Evolutionary conservation across 441 rosid species (phyloP).

Genomic region (Biscutella laevigata): DNA sequence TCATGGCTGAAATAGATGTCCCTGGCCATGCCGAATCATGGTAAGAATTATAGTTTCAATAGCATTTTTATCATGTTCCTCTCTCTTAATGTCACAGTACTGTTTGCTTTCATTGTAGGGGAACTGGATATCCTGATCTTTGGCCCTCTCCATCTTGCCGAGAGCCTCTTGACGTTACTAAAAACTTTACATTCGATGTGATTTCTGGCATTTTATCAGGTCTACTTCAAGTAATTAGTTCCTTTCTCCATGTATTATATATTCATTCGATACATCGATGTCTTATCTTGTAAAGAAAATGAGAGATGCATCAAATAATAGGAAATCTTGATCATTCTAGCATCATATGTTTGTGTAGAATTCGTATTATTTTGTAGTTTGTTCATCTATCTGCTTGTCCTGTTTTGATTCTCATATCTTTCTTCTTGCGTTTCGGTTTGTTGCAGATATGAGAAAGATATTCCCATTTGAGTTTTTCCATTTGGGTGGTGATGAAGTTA

Average conservation of each 20-base stretch:
- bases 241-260: not conserved
- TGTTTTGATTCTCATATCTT: constrained; percentile 4
- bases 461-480: constrained; percentile 95
- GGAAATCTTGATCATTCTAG: not conserved
- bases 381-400: not conserved
- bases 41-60: constrained; percentile 27
- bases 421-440: constrained; percentile 11
- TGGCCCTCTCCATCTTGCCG: constrained; percentile 86
- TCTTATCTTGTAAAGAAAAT: not conserved
- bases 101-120: constrained; percentile 47
- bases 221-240: constrained; percentile 21
- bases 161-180: constrained; percentile 95
- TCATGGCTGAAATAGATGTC: constrained; percentile 89
- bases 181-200: constrained; percentile 73
- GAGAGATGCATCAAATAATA: not conserved
- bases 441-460: constrained; percentile 71
- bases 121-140: constrained; percentile 79
- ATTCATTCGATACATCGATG: not conserved
- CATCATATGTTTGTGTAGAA: not conserved
- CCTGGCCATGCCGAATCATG: constrained; percentile 99
- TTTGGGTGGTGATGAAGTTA: constrained; percentile 97
- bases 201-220: constrained; percentile 81
- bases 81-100: not conserved
- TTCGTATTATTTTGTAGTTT: not conserved
- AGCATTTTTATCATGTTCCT: not conserved